These are phyloP conservation scores for Talaromyces pinophilus DNA, from an alignment of 2,329 filamentous ascomycete species.

Conservation along the genomic window DNA sequence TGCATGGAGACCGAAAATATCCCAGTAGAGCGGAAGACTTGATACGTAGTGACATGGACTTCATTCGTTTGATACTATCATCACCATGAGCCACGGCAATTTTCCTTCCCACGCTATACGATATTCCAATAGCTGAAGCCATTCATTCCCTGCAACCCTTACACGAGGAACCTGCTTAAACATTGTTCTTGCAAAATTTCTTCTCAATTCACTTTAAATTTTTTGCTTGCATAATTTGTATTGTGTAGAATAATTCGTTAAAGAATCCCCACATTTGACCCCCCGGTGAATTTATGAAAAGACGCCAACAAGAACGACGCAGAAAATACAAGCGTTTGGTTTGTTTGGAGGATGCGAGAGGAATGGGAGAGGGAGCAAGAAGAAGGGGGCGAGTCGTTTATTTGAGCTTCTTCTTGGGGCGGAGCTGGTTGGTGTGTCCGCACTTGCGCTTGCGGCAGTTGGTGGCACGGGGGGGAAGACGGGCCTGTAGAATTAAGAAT, in stretches of 20 bases:
- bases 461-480: conserved; percentile 96
- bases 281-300: conserved; percentile 16
- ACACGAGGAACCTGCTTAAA: not conserved
- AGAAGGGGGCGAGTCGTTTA: conserved; percentile 48
- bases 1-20: not conserved
- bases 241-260: conserved; percentile 11
- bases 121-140: not conserved
- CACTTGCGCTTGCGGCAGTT: conserved; percentile 99
- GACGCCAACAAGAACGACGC: conserved; percentile 20
- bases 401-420: conserved; percentile 99
- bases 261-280: not conserved
- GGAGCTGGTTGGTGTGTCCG: conserved; percentile 99
- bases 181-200: not conserved
- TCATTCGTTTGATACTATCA: conserved; percentile 17
- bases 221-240: conserved; percentile 16
- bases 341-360: not conserved
- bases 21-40: not conserved
- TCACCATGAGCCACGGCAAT: conserved; percentile 13
- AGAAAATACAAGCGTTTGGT: conserved; percentile 17
- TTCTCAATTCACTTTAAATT: conserved; percentile 8
- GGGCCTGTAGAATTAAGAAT: conserved; percentile 52
- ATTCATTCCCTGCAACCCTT: not conserved
- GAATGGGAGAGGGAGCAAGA: not conserved
- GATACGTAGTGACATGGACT: conserved; percentile 12
- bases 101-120: not conserved